Evolutionary conservation across 345 rosid genomes (phyloP).

Genomic region (Dimocarpus longan): DNA sequence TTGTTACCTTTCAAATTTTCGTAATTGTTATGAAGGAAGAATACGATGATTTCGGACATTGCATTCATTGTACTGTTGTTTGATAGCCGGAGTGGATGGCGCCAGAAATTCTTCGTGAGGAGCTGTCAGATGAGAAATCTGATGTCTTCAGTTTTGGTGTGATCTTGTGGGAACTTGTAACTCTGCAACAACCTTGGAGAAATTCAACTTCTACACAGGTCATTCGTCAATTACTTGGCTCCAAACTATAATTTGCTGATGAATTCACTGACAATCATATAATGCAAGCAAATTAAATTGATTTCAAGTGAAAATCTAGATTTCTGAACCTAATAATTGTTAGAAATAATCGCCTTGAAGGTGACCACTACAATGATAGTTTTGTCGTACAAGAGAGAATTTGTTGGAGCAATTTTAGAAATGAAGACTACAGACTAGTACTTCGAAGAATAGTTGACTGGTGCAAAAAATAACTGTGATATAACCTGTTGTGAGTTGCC

Average conservation of each 20-base stretch:
- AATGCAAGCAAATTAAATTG: neutral
- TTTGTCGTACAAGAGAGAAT: neutral
- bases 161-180: conserved; percentile 57
- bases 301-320: neutral
- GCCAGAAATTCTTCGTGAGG: conserved; percentile 59
- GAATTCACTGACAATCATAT: neutral
- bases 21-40: conserved; percentile 3
- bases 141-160: conserved; percentile 65
- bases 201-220: conserved; percentile 51
- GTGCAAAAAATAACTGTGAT: neutral
- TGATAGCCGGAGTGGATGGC: conserved; percentile 69
- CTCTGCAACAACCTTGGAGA: conserved; percentile 58
- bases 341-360: neutral
- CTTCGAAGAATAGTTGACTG: neutral
- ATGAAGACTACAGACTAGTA: neutral
- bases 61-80: conserved; percentile 2
- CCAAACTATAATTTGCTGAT: neutral
- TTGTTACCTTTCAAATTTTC: neutral
- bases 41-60: neutral
- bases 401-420: neutral
- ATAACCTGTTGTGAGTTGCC: neutral
- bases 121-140: conserved; percentile 58
- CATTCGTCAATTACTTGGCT: conserved; percentile 17
- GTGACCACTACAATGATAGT: neutral
- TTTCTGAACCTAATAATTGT: neutral